These are phyloP conservation scores for Suzukiozyma palmioleophila DNA, from an alignment of 1,139 yeast species.

Conservation along the genomic window DNA sequence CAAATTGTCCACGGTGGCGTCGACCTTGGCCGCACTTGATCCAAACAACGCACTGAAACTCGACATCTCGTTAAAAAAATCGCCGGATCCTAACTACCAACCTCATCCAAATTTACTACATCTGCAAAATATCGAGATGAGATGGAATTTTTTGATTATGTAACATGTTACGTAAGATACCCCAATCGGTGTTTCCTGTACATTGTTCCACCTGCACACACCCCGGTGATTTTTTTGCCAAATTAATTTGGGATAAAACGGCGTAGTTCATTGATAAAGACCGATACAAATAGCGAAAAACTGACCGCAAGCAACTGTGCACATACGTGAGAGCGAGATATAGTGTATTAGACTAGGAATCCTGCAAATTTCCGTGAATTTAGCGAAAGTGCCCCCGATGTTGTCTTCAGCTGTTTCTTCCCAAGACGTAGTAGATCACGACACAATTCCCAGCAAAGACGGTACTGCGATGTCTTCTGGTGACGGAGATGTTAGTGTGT, in stretches of 20 bases:
- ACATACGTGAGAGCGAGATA: too few species aligned
- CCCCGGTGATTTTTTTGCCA: not conserved
- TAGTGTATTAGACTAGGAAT: too few species aligned
- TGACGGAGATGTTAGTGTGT: not conserved
- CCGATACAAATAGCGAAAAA: too few species aligned
- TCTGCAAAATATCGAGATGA: not conserved
- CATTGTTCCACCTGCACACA: not conserved
- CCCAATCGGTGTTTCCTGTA: not conserved
- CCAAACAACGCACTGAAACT: slow-evolving; percentile 35
- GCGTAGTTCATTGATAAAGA: too few species aligned
- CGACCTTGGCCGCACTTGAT: slow-evolving; percentile 22
- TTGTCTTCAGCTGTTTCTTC: not conserved
- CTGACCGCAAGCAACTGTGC: too few species aligned
- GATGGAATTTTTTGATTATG: not conserved
- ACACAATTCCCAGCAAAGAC: not conserved
- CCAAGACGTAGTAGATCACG: not conserved
- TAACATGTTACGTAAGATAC: not conserved
- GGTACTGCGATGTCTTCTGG: not conserved
- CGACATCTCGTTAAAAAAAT: slow-evolving; percentile 19
- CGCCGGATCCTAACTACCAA: too few species aligned
- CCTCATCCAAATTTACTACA: not conserved
- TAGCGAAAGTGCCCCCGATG: not conserved
- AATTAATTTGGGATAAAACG: too few species aligned
- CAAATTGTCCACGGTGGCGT: slow-evolving; percentile 37
- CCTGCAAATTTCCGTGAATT: too few species aligned